Conservation (phyloP, 208 protist species). For the Borovskyia barvae region DNA sequence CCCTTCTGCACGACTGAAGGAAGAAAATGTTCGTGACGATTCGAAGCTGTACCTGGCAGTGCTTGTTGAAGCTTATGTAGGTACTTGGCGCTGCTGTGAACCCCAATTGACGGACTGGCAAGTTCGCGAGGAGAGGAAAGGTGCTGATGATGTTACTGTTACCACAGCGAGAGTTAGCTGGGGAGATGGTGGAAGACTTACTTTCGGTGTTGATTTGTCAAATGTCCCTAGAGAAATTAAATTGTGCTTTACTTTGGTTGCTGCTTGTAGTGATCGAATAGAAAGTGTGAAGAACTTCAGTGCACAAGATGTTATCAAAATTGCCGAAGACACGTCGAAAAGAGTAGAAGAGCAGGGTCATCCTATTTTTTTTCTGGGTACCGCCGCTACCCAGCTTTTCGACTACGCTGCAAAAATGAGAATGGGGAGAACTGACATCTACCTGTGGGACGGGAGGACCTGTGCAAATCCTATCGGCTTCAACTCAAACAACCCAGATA, state of each 20-base stretch:
- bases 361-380: slow-evolving; percentile 41
- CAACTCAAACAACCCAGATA: slow-evolving; percentile 34
- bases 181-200: slow-evolving; percentile 17
- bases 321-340: slow-evolving; percentile 27
- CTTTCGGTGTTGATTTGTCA: slow-evolving; percentile 25
- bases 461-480: slow-evolving; percentile 41
- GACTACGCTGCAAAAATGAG: slow-evolving; percentile 45
- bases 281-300: slow-evolving; percentile 12
- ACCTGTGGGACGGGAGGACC: slow-evolving; percentile 39
- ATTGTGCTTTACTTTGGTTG: slow-evolving; percentile 58
- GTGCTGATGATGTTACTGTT: too few relatives aligned
- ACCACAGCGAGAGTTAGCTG: slow-evolving; percentile 15
- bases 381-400: slow-evolving; percentile 49
- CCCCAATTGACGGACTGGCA: slow-evolving; percentile 52
- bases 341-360: slow-evolving; percentile 37
- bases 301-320: slow-evolving; percentile 27
- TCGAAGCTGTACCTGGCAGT: slow-evolving; percentile 46
- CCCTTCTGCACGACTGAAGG: slow-evolving; percentile 28
- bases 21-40: slow-evolving; percentile 43
- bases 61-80: slow-evolving; percentile 52
- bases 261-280: slow-evolving; percentile 26
- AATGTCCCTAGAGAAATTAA: slow-evolving; percentile 52
- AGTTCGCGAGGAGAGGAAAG: slow-evolving; percentile 7
- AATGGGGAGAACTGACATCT: slow-evolving; percentile 23
- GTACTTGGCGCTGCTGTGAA: slow-evolving; percentile 31